A percentile compares a stretch with the other conserved stretches of the same genome.
Evolutionary conservation across 352 stramenopile species (phyloP).

Genomic region (Phytophthora idaei): DNA sequence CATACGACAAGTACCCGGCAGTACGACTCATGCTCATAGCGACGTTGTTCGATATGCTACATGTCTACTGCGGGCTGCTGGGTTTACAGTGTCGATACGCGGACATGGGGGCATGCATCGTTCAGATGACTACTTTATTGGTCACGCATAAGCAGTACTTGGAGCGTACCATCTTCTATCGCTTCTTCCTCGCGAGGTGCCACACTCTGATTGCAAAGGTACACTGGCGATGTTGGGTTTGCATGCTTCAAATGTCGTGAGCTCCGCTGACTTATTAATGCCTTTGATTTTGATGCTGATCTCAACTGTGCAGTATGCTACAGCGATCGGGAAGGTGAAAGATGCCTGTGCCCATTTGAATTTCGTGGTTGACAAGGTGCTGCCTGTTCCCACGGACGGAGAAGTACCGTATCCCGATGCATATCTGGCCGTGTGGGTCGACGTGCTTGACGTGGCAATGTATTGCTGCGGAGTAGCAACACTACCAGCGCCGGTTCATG

Average conservation of each 20-base stretch:
- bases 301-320: conserved; percentile 50
- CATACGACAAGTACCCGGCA: conserved; percentile 37
- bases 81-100: conserved; percentile 64
- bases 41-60: conserved; percentile 73
- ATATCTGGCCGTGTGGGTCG: conserved; percentile 62
- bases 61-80: conserved; percentile 65
- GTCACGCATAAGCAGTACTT: conserved; percentile 50
- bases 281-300: not conserved
- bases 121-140: conserved; percentile 68
- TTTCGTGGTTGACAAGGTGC: conserved; percentile 52
- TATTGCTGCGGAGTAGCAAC: conserved; percentile 49
- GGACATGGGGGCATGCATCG: conserved; percentile 65
- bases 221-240: conserved; percentile 4
- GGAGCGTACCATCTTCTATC: conserved; percentile 50
- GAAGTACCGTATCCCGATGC: conserved; percentile 51
- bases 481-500: conserved; percentile 7
- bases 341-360: conserved; percentile 63
- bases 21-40: conserved; percentile 58
- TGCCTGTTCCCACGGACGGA: conserved; percentile 37
- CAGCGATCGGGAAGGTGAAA: conserved; percentile 57
- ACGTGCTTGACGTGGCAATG: conserved; percentile 56
- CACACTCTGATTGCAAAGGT: conserved; percentile 77
- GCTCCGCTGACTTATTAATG: not conserved
- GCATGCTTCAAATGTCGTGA: not conserved
- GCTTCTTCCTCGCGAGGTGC: conserved; percentile 58